phyloP scores from a whole-genome alignment of 2,329 filamentous ascomycete species.

The Pseudocercospora macadamiae region DNA sequence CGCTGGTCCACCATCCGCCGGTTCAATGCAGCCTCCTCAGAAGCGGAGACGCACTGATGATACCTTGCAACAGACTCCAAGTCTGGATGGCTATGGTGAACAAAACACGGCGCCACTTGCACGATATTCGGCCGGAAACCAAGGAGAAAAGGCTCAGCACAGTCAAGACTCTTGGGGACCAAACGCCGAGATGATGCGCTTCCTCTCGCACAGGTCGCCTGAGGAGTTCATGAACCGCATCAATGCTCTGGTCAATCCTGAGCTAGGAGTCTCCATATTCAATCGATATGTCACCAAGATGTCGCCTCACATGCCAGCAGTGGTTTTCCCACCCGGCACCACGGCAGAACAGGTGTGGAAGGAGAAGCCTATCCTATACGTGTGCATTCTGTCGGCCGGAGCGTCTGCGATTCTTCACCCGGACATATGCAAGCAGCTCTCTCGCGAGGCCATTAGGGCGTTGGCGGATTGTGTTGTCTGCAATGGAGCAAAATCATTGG shows the following conservation, averaged over 20 bases:
- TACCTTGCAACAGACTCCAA: conserved; percentile 7
- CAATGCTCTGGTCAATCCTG: conserved; percentile 54
- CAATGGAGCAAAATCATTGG: conserved; percentile 77
- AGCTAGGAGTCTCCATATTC: conserved; percentile 60
- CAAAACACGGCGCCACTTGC: conserved; percentile 2
- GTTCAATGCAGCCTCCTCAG: conserved; percentile 26
- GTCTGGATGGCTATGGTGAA: conserved; percentile 12
- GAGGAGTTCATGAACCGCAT: conserved; percentile 40
- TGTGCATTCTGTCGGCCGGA: conserved; percentile 59
- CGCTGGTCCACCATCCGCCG: conserved; percentile 1
- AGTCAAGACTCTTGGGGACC: conserved; percentile 18
- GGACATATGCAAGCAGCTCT: conserved; percentile 63
- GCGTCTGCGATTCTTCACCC: conserved; percentile 55
- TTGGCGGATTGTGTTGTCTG: conserved; percentile 76
- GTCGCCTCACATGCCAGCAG: conserved; percentile 59
- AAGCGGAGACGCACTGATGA: conserved; percentile 34
- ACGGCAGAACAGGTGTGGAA: conserved; percentile 59
- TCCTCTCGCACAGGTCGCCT: conserved; percentile 30
- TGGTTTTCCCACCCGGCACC: conserved; percentile 59
- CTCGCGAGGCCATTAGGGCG: conserved; percentile 70
- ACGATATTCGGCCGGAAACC: neutral
- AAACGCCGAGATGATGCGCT: conserved; percentile 28
- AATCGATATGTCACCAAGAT: conserved; percentile 59
- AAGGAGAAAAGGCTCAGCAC: neutral
- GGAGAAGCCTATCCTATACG: conserved; percentile 62